Evolutionary conservation across 2,329 filamentous ascomycete genomes (phyloP).

Genomic region (Alternaria postmessia): DNA sequence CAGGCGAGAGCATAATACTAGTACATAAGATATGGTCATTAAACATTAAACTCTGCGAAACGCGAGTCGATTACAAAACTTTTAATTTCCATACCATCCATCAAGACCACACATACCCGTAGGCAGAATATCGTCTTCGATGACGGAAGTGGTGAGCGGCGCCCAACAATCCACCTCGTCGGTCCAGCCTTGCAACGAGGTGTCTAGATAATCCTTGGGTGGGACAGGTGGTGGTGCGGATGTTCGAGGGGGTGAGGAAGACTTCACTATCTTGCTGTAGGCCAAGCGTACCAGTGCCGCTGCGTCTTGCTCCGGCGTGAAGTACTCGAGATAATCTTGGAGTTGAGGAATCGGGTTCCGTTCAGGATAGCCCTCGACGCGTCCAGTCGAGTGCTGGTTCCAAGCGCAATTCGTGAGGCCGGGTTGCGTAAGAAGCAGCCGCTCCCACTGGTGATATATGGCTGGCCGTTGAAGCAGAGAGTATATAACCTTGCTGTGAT

Average conservation of each 20-base stretch:
- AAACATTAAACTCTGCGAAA: neutral
- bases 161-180: neutral
- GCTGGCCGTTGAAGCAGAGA: conserved; percentile 69
- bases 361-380: conserved; percentile 43
- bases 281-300: conserved; percentile 33
- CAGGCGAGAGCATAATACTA: neutral
- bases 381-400: conserved; percentile 35
- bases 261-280: conserved; percentile 25
- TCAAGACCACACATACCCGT: neutral
- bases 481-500: conserved; percentile 71
- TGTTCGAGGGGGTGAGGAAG: conserved; percentile 17
- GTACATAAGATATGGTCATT: neutral
- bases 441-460: conserved; percentile 64
- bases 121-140: conserved; percentile 1
- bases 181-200: neutral
- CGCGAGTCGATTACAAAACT: too few species aligned
- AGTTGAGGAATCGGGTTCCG: conserved; percentile 27
- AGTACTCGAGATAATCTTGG: conserved; percentile 44
- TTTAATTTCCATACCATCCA: neutral
- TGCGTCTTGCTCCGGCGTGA: conserved; percentile 23
- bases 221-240: conserved; percentile 20
- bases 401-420: conserved; percentile 27
- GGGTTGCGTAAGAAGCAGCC: conserved; percentile 27
- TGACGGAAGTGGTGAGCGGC: neutral
- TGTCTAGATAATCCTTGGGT: conserved; percentile 18